These are phyloP conservation scores for Kodamaea arcana DNA, from an alignment of 1,139 yeast genomes.

Conservation along the genomic window DNA sequence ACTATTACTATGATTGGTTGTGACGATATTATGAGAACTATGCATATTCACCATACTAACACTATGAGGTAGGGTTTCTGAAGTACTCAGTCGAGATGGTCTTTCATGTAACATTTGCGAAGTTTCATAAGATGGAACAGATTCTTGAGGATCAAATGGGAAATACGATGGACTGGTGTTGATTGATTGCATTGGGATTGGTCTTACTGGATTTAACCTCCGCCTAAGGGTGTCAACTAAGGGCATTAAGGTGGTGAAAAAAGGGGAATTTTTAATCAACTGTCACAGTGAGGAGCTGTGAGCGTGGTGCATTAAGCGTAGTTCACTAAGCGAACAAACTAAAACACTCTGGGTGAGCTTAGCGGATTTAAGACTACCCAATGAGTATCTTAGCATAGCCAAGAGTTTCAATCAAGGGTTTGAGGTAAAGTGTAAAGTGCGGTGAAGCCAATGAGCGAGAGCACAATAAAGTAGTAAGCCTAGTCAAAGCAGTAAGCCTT, in stretches of 20 bases:
- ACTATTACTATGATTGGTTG: not conserved
- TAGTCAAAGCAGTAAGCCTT: too few species aligned
- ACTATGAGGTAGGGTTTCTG: not conserved
- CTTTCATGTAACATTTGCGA: slow-evolving; percentile 35
- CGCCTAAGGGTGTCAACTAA: slow-evolving; percentile 25
- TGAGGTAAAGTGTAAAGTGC: too few species aligned
- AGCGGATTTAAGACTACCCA: too few species aligned
- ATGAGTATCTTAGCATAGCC: too few species aligned
- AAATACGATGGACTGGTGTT: not conserved
- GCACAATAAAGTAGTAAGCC: too few species aligned
- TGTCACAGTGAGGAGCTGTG: too few species aligned
- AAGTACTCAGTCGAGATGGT: slow-evolving; percentile 1
- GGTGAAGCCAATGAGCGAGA: too few species aligned
- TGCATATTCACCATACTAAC: slow-evolving; percentile 1
- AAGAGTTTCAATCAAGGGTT: too few species aligned
- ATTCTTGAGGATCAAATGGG: slow-evolving; percentile 32
- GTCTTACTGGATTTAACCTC: slow-evolving; percentile 21
- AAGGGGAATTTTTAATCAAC: too few species aligned
- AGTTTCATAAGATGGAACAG: slow-evolving; percentile 44
- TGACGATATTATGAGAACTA: not conserved
- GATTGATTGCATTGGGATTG: not conserved
- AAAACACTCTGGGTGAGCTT: too few species aligned
- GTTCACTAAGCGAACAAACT: too few species aligned
- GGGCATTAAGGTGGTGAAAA: slow-evolving; percentile 10
- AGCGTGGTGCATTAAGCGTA: too few species aligned